Conservation (phyloP, 2,329 filamentous ascomycete species). For the Talaromyces sp. region DNA sequence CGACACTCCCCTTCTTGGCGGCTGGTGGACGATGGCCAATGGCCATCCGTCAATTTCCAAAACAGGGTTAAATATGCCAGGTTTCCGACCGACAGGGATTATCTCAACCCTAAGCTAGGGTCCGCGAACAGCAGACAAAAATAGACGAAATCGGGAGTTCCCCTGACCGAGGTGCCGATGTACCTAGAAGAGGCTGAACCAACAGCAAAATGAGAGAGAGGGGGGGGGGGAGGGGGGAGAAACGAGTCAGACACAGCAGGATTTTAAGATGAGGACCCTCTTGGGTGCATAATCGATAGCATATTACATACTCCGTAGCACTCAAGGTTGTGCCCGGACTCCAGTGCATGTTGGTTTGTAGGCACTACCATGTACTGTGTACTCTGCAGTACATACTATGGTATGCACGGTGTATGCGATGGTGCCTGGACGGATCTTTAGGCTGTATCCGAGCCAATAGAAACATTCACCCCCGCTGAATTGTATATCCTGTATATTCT, state of each 20-base stretch:
- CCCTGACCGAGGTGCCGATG: conserved; percentile 1
- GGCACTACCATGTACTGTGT: too few relatives aligned
- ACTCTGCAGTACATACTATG: neutral
- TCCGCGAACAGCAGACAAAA: neutral
- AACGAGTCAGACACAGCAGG: neutral
- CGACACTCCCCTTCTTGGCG: neutral
- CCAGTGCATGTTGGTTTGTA: too few relatives aligned
- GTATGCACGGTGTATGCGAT: neutral
- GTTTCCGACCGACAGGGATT: too few relatives aligned
- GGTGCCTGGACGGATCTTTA: neutral
- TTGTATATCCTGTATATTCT: neutral
- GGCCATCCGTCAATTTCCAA: neutral
- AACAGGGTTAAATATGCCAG: neutral
- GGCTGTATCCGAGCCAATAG: neutral
- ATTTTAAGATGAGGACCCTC: neutral
- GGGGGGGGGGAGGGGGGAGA: too few relatives aligned
- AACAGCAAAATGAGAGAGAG: too few relatives aligned
- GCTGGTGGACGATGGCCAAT: neutral
- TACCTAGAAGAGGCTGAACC: too few relatives aligned
- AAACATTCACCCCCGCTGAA: too few relatives aligned
- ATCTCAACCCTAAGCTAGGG: neutral
- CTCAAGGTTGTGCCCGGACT: neutral
- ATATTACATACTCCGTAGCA: too few relatives aligned
- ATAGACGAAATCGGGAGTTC: conserved; percentile 1
- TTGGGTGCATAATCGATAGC: neutral